Conservation (phyloP, 1,284 basidiomycete genomes). For the Pulchroboletus neoregius region DNA sequence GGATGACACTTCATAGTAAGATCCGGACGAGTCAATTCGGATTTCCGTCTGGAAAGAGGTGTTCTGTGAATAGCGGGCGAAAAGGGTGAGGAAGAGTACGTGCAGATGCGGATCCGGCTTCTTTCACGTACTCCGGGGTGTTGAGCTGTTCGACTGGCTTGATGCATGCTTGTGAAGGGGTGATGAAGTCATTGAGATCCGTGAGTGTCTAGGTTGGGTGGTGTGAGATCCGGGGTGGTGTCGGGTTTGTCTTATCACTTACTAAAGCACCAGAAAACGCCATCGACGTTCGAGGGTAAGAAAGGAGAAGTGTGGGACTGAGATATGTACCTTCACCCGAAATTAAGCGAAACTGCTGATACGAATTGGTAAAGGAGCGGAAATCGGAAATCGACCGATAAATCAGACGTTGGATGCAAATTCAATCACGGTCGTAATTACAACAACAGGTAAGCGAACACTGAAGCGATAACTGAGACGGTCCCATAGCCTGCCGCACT, state of each 20-base stretch:
- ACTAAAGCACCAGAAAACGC: slow-evolving; percentile 89
- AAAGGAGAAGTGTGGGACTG: background rate
- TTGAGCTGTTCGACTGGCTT: slow-evolving; percentile 84
- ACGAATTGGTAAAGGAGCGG: no score
- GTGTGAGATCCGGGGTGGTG: background rate
- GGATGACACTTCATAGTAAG: slow-evolving; percentile 70
- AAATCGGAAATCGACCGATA: no score
- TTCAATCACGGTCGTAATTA: background rate
- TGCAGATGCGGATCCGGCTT: slow-evolving; percentile 59
- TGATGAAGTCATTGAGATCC: slow-evolving; percentile 97
- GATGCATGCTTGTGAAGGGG: slow-evolving; percentile 96
- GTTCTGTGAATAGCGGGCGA: slow-evolving; percentile 6
- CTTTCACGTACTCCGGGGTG: slow-evolving; percentile 38
- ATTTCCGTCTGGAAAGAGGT: slow-evolving; percentile 71
- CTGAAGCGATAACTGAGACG: no score
- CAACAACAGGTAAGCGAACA: background rate
- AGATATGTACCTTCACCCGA: no score
- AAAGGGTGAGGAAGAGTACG: slow-evolving; percentile 18
- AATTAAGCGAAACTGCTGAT: background rate
- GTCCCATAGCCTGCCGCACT: no score
- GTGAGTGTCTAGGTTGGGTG: slow-evolving; percentile 64
- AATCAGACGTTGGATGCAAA: no score
- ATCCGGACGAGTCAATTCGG: slow-evolving; percentile 73
- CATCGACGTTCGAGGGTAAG: slow-evolving; percentile 44
- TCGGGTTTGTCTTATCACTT: slow-evolving; percentile 31